Conservation (phyloP, 257 asterid genomes). For the Rhazya stricta region DNA sequence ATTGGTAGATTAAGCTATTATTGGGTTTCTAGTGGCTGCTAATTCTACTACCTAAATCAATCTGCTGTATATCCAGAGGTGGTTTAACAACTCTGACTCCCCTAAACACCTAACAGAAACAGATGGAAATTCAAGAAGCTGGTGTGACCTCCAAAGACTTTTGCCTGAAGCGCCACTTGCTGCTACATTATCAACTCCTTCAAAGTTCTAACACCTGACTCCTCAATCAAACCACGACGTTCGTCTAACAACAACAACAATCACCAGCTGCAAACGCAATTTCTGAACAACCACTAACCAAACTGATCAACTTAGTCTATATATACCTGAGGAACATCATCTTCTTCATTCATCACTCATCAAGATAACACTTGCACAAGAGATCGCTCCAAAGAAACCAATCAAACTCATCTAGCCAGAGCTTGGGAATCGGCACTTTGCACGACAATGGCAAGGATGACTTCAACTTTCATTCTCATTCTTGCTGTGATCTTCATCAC, state of each 20-base stretch:
- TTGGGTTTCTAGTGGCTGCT: not conserved
- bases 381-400: too few relatives aligned
- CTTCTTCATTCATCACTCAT: not conserved
- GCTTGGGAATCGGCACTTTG: not conserved
- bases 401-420: not conserved
- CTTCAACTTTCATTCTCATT: slow-evolving; percentile 17
- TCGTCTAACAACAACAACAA: slow-evolving; percentile 12
- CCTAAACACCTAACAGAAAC: not conserved
- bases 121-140: slow-evolving; percentile 2
- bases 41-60: not conserved
- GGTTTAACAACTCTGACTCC: slow-evolving; percentile 1
- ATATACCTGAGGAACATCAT: not conserved
- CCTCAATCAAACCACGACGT: not conserved
- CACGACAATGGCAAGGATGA: slow-evolving; percentile 21
- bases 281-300: slow-evolving; percentile 25
- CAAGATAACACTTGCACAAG: not conserved
- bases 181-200: not conserved
- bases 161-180: not conserved
- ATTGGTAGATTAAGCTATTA: not conserved
- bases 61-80: not conserved
- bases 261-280: not conserved
- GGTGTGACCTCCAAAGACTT: not conserved
- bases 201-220: not conserved
- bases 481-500: slow-evolving; percentile 7
- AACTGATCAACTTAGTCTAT: slow-evolving; percentile 10